These are phyloP conservation scores for Wickerhamiella azymoides DNA, from an alignment of 805 yeast species.

Conservation along the genomic window DNA sequence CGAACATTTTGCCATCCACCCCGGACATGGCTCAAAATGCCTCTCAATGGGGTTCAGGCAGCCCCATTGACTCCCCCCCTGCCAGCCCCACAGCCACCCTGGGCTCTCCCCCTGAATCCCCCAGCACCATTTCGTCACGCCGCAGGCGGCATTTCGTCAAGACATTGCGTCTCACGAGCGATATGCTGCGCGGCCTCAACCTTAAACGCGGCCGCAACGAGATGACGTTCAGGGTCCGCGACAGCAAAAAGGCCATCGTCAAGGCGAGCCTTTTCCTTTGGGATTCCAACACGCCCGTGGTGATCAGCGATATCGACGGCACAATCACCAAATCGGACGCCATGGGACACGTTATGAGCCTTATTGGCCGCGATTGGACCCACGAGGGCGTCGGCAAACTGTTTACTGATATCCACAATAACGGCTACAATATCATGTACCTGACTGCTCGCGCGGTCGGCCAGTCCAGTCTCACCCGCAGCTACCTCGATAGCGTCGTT, in stretches of 20 bases:
- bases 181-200: conserved; percentile 62
- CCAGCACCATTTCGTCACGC: conserved; percentile 5
- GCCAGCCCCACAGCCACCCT: conserved; percentile 12
- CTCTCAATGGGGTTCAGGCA: too few species aligned
- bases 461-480: conserved; percentile 81
- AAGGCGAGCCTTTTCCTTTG: conserved; percentile 66
- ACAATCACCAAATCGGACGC: conserved; percentile 97
- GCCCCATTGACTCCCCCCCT: conserved; percentile 8
- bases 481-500: conserved; percentile 60
- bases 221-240: conserved; percentile 62
- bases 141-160: conserved; percentile 43
- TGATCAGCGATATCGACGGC: conserved; percentile 94
- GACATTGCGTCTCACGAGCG: conserved; percentile 81
- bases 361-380: conserved; percentile 96
- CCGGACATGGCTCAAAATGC: not conserved
- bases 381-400: conserved; percentile 89
- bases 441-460: conserved; percentile 93
- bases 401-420: conserved; percentile 70
- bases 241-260: conserved; percentile 60
- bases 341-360: conserved; percentile 83
- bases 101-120: conserved; percentile 11
- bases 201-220: conserved; percentile 70
- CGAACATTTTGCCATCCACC: not conserved
- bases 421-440: conserved; percentile 89
- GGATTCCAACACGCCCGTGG: conserved; percentile 76